Evolutionary conservation across 164 flowering plant species (phyloP), one percentile per base, ranked within the genome.

Genomic region (Dillenia suffruticosa): DNA sequence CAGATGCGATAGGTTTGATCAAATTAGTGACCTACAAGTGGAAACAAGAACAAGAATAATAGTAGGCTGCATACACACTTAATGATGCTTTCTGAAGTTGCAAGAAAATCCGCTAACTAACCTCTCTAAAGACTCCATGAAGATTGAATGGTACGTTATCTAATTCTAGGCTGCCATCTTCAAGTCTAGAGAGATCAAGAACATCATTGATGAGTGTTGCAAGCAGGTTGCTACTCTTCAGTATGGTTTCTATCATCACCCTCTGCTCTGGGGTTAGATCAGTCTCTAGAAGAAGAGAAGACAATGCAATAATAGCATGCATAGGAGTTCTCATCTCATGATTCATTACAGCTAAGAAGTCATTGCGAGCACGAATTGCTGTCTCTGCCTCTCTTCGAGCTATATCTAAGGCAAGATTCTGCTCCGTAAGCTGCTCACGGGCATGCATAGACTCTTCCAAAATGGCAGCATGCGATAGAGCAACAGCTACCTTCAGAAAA

Each of bases 311-410:
- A 47, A 81, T 70, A 54, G 93, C 81, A 68, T 84, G 84, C 84
- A 84, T 81, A 12, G 92, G 93, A n/a, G 86, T 87, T 50, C 87
- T 74, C 94, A 87, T 87, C 63, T 86, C 92, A 69, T 90, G 83
- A 72, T 86, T 87, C 96, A 90, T 90, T 54, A 90, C 94, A 49
- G 88, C 80, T 44, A 86, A 75, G 70, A 84, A 90, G 77, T 88
- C 92, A 72, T 86, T 86, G 19, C 87, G 85, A 58, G 92, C 90
- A 64, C 84, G 79, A 57, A 88, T 77, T 12, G 92, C 92, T 67
- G 46, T 74, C 80, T 87, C 92, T 63, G 94, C 96, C 45, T 87
- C 93, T 56, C 62, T 74, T 17, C 84, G 78, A 61, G 94, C 94
- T 75, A 72, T 59, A 73, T 88, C 84, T 26, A 90, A 62, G 58